phyloP scores from a whole-genome alignment of 441 rosid species.

The Populus hybrid region DNA sequence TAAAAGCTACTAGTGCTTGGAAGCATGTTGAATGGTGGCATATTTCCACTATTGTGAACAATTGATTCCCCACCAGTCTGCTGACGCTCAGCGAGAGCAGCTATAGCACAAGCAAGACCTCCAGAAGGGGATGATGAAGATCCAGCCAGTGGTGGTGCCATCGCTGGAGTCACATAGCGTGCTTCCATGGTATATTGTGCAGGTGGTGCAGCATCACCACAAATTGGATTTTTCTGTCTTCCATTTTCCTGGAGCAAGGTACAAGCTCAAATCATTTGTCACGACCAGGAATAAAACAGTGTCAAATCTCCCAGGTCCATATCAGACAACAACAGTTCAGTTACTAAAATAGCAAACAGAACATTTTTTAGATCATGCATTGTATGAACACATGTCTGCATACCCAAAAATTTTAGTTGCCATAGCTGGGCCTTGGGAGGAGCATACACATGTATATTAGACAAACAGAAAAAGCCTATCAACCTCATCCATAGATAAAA shows the following conservation, averaged over 20 bases:
- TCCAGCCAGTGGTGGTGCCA: conserved; percentile 45
- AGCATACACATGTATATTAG: background rate
- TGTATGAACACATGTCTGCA: background rate
- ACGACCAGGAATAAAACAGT: background rate
- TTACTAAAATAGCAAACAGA: background rate
- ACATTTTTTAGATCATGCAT: background rate
- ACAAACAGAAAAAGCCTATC: no score
- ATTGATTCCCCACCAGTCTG: conserved; percentile 63
- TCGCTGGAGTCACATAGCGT: conserved; percentile 34
- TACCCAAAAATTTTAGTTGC: background rate
- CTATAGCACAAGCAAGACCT: conserved; percentile 82
- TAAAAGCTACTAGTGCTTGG: conserved; percentile 38
- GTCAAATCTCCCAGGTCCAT: background rate
- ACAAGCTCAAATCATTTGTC: background rate
- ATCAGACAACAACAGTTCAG: background rate
- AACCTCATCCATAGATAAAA: background rate
- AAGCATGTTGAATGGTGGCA: conserved; percentile 30
- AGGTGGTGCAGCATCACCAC: conserved; percentile 38
- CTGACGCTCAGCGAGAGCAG: conserved; percentile 91
- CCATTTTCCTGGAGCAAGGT: conserved; percentile 54
- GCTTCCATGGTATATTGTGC: conserved; percentile 48
- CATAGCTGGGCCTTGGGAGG: background rate
- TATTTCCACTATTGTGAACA: conserved; percentile 27
- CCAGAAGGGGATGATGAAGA: conserved; percentile 76
- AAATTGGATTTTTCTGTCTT: conserved; percentile 36